phyloP scores from a whole-genome alignment of 495 filamentous ascomycete genomes.

The Talaromyces borbonicus region DNA sequence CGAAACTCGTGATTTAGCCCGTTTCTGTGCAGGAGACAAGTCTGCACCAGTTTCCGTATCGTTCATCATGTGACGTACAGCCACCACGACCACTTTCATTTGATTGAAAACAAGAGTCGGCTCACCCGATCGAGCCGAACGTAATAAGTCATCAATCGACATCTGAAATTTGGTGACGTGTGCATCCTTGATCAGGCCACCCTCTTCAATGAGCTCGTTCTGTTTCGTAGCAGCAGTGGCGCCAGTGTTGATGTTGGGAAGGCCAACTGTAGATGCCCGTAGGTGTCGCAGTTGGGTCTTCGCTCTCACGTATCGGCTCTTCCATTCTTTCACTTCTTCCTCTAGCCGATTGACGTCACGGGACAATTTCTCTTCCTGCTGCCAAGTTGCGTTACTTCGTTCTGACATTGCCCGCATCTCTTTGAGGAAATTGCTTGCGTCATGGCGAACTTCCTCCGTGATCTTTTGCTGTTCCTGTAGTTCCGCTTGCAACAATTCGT shows the following conservation, averaged over 20 bases:
- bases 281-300: constrained; percentile 79
- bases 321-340: constrained; percentile 78
- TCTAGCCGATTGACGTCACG: constrained; percentile 65
- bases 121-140: constrained; percentile 59
- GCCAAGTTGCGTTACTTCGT: constrained; percentile 65
- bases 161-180: constrained; percentile 94
- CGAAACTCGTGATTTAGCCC: constrained; percentile 69
- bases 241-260: constrained; percentile 54
- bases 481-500: constrained; percentile 60
- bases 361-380: constrained; percentile 69
- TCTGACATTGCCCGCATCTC: constrained; percentile 86
- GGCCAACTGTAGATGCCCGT: constrained; percentile 66
- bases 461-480: constrained; percentile 66
- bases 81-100: constrained; percentile 72
- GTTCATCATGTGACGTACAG: constrained; percentile 69
- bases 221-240: constrained; percentile 54
- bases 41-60: constrained; percentile 54
- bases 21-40: constrained; percentile 38
- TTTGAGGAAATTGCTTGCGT: constrained; percentile 72
- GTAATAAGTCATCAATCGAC: constrained; percentile 86
- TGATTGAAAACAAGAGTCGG: constrained; percentile 62
- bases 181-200: constrained; percentile 78
- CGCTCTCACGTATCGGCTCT: constrained; percentile 71
- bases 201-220: constrained; percentile 56
- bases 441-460: constrained; percentile 80